These are phyloP conservation scores for Alternaria arbusti DNA, from an alignment of 2,329 filamentous ascomycete genomes.

Conservation along the genomic window DNA sequence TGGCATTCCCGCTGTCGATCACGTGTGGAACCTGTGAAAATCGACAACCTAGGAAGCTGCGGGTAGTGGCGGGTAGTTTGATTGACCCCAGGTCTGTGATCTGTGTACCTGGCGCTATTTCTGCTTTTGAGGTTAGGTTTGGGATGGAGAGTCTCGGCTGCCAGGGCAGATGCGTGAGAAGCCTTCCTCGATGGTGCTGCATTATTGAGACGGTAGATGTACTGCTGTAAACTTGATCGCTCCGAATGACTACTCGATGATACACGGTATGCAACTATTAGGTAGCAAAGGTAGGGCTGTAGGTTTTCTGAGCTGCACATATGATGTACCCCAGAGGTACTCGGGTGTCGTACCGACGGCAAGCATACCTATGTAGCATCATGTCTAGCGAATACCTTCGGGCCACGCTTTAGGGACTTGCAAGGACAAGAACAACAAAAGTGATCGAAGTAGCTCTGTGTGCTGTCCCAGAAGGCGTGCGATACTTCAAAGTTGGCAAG, in stretches of 20 bases:
- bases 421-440: not conserved
- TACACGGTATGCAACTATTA: not conserved
- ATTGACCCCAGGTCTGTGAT: constrained; percentile 2
- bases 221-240: not conserved
- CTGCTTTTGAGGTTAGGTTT: not conserved
- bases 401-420: not conserved
- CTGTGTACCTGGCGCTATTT: constrained; percentile 1
- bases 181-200: not conserved
- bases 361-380: not conserved
- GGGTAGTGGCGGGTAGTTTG: constrained; percentile 5
- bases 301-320: not conserved
- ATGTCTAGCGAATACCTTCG: not conserved
- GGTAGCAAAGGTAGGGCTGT: not conserved
- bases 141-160: not conserved
- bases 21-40: constrained; percentile 20
- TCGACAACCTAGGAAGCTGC: constrained; percentile 10
- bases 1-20: constrained; percentile 5
- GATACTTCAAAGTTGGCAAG: not conserved
- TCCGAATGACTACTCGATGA: not conserved
- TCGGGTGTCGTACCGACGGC: not conserved
- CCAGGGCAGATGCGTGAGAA: not conserved
- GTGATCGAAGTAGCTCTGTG: not conserved
- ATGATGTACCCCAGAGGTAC: not conserved
- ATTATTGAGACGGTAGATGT: not conserved
- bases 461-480: not conserved